Conservation (phyloP, 2,329 filamentous ascomycete species). For the Trichoderma endophyticum region DNA sequence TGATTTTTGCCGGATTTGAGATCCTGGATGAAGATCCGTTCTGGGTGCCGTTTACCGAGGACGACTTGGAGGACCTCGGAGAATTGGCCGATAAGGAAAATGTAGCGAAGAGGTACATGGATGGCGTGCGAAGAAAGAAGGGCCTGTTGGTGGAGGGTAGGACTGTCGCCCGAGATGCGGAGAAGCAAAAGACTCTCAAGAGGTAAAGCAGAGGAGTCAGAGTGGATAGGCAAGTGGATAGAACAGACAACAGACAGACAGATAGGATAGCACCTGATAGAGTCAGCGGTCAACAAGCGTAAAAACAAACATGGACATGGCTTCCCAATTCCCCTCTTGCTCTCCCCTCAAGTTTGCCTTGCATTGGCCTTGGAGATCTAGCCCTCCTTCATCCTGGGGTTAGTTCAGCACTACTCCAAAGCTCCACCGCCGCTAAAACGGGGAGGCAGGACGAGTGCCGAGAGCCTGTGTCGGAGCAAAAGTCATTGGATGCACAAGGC, state of each 20-base stretch:
- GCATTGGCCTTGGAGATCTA: conserved; percentile 5
- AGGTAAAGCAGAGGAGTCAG: conserved; percentile 35
- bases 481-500: not conserved
- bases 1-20: conserved; percentile 91
- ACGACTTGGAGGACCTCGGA: conserved; percentile 92
- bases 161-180: conserved; percentile 76
- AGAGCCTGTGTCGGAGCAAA: not conserved
- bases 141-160: conserved; percentile 79
- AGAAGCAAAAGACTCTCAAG: conserved; percentile 80
- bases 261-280: not conserved
- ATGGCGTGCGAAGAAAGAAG: conserved; percentile 81
- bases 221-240: not conserved
- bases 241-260: not conserved
- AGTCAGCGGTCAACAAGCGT: not conserved
- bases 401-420: conserved; percentile 1
- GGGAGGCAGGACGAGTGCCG: conserved; percentile 8
- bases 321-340: not conserved
- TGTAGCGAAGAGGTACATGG: conserved; percentile 94
- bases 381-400: not conserved
- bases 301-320: not conserved
- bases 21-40: conserved; percentile 93
- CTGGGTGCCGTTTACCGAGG: conserved; percentile 96
- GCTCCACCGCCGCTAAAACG: conserved; percentile 2
- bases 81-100: conserved; percentile 93
- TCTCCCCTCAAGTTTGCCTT: not conserved